A percentile compares a stretch with the other conserved stretches of the same genome.
These are phyloP conservation scores for Puccinia triticina DNA, from an alignment of 1,284 basidiomycete species.

Conservation along the genomic window DNA sequence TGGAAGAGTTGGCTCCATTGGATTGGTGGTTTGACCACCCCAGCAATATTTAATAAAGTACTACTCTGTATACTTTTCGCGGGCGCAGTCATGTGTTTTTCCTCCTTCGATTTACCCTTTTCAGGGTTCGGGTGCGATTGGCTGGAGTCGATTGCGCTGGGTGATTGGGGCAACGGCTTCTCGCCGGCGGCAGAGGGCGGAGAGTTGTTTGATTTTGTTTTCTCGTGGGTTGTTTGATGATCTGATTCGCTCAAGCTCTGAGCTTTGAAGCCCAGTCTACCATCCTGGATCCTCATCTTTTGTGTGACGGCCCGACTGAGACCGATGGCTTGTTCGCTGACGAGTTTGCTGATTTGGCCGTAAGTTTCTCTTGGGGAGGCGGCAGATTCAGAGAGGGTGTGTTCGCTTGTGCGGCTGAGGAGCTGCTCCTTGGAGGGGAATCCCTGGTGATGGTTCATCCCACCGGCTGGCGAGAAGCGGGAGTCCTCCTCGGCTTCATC, in stretches of 20 bases:
- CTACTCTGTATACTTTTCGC: neutral
- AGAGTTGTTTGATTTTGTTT: neutral
- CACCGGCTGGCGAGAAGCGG: slow-evolving; percentile 43
- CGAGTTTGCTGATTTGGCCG: slow-evolving; percentile 35
- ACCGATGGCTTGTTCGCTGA: slow-evolving; percentile 47
- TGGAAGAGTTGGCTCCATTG: slow-evolving; percentile 45
- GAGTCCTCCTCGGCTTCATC: slow-evolving; percentile 49
- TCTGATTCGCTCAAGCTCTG: slow-evolving; percentile 2
- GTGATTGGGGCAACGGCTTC: slow-evolving; percentile 5
- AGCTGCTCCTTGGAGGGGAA: slow-evolving; percentile 17
- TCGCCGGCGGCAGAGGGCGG: neutral
- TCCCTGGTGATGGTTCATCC: neutral
- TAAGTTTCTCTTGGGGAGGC: slow-evolving; percentile 27
- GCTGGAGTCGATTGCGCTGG: neutral
- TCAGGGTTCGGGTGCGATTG: neutral
- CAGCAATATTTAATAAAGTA: slow-evolving; percentile 36
- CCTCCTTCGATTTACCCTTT: slow-evolving; percentile 26
- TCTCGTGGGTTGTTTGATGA: neutral
- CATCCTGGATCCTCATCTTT: slow-evolving; percentile 43
- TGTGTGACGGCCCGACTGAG: slow-evolving; percentile 42
- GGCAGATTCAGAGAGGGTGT: neutral
- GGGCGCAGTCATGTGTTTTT: slow-evolving; percentile 1
- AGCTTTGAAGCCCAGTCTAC: slow-evolving; percentile 40
- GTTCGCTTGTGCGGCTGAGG: neutral
- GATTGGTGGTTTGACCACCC: slow-evolving; percentile 39